Evolutionary conservation across 2,329 filamentous ascomycete genomes (phyloP).

Genomic region (Neonectria punicea): DNA sequence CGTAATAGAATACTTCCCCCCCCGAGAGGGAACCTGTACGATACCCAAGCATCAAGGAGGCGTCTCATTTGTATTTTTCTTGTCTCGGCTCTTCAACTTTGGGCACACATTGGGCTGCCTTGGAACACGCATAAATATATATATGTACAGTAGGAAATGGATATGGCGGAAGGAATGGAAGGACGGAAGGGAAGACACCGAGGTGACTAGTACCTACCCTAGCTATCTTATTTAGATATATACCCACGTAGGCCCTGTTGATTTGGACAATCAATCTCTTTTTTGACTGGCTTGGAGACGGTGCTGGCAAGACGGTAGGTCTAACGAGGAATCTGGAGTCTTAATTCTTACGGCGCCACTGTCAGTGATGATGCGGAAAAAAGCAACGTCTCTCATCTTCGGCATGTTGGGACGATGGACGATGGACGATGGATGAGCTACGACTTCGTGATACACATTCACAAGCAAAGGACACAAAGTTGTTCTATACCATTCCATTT

Average conservation of each 20-base stretch:
- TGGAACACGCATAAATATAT: slow-evolving; percentile 5
- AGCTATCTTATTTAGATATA: slow-evolving; percentile 27
- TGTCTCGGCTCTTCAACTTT: not conserved
- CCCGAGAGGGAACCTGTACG: slow-evolving; percentile 2
- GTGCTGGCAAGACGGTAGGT: not conserved
- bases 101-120: not conserved
- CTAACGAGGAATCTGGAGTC: not conserved
- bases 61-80: not conserved
- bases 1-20: not conserved
- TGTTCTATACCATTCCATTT: slow-evolving; percentile 47
- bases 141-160: slow-evolving; percentile 12
- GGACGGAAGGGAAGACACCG: not conserved
- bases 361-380: not conserved
- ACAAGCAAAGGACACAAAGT: not conserved
- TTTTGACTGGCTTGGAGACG: not conserved
- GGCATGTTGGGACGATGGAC: too few relatives aligned
- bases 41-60: not conserved
- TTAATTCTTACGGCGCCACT: not conserved
- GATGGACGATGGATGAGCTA: not conserved
- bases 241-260: slow-evolving; percentile 27
- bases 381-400: not conserved
- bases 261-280: slow-evolving; percentile 6
- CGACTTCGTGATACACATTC: not conserved
- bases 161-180: not conserved
- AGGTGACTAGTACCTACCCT: not conserved